These are phyloP conservation scores for Triadica sebifera DNA, from an alignment of 345 rosid genomes.

Conservation along the genomic window DNA sequence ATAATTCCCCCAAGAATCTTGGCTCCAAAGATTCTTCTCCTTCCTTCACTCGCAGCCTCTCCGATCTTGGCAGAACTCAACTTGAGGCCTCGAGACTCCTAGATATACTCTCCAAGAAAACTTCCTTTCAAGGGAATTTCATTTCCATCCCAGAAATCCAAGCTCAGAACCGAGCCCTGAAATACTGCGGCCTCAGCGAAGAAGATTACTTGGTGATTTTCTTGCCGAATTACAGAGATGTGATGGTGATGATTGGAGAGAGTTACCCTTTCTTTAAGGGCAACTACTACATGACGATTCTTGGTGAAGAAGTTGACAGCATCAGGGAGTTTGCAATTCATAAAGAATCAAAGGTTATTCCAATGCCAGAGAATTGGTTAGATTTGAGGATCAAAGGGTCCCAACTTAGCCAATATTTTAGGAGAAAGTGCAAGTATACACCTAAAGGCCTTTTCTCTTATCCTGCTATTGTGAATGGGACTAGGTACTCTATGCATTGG, in stretches of 20 bases:
- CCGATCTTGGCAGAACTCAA: conserved; percentile 47
- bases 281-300: conserved; percentile 51
- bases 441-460: conserved; percentile 61
- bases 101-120: conserved; percentile 50
- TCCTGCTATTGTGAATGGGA: conserved; percentile 41
- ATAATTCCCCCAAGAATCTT: conserved; percentile 26
- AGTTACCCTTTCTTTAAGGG: conserved; percentile 68
- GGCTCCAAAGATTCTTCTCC: conserved; percentile 33
- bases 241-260: conserved; percentile 55
- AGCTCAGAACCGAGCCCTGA: conserved; percentile 49
- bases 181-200: conserved; percentile 51
- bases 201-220: conserved; percentile 57
- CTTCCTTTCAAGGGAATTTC: conserved; percentile 53
- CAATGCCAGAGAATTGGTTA: conserved; percentile 59
- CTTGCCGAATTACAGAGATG: conserved; percentile 45
- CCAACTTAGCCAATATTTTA: conserved; percentile 59
- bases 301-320: conserved; percentile 42
- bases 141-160: conserved; percentile 66
- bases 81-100: conserved; percentile 49
- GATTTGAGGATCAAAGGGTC: conserved; percentile 68
- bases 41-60: conserved; percentile 36
- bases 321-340: conserved; percentile 39
- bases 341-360: conserved; percentile 52
- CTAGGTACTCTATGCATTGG: conserved; percentile 65
- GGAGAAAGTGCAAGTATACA: conserved; percentile 58